Evolutionary conservation across 2,329 filamentous ascomycete species (phyloP).

Genomic region (Trichoderma lentiforme): DNA sequence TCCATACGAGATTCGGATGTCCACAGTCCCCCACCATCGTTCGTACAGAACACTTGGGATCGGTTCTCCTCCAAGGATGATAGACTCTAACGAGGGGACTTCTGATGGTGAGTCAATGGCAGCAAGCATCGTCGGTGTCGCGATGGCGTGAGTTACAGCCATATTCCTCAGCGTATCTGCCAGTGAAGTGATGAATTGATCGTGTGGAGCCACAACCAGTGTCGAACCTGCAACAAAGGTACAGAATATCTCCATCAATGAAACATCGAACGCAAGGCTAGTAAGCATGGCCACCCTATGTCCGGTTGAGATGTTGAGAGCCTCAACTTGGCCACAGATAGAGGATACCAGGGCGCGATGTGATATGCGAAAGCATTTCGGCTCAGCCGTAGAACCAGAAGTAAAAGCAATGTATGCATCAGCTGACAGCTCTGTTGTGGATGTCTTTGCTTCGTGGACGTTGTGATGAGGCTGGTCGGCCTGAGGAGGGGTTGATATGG

Average conservation of each 20-base stretch:
- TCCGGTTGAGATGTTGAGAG: neutral
- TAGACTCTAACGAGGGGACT: neutral
- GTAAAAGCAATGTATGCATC: neutral
- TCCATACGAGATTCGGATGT: neutral
- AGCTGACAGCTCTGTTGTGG: neutral
- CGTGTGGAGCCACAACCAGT: neutral
- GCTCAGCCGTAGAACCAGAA: neutral
- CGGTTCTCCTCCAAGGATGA: neutral
- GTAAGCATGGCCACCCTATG: neutral
- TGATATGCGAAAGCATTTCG: neutral
- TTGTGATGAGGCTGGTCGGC: neutral
- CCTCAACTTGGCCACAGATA: neutral
- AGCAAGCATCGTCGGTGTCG: neutral
- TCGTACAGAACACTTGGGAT: neutral
- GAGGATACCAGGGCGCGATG: neutral
- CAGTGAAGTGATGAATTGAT: neutral
- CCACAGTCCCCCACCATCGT: neutral
- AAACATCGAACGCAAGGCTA: neutral
- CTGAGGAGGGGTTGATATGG: neutral
- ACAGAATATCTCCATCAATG: neutral
- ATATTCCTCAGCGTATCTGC: neutral
- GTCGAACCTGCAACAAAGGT: neutral
- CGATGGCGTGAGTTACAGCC: neutral
- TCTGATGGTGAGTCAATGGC: neutral
- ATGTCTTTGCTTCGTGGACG: neutral